These are phyloP conservation scores for Rhexocercosporidium sp. DNA, from an alignment of 2,329 filamentous ascomycete genomes.

Conservation along the genomic window DNA sequence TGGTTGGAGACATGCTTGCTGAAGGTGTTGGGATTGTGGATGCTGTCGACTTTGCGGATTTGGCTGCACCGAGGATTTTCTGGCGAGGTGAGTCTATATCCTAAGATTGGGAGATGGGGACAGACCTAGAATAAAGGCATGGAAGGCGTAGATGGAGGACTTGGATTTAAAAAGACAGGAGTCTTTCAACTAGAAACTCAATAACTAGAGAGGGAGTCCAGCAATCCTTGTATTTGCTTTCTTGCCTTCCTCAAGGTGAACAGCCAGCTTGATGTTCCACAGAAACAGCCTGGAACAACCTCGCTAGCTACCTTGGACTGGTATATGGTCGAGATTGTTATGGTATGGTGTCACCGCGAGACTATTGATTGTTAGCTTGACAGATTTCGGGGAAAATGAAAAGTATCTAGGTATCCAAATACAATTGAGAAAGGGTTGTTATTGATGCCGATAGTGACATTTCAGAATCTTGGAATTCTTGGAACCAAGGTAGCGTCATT, in stretches of 20 bases:
- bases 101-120: neutral
- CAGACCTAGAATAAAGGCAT: conserved; percentile 1
- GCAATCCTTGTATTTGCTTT: neutral
- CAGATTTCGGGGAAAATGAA: neutral
- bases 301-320: neutral
- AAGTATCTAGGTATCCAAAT: neutral
- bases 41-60: neutral
- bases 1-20: conserved; percentile 42
- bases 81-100: neutral
- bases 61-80: conserved; percentile 3
- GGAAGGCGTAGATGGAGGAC: neutral
- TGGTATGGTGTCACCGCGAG: neutral
- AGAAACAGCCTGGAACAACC: neutral
- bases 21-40: neutral
- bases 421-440: too few species aligned
- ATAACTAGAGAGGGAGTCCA: neutral
- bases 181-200: neutral
- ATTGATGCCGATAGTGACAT: neutral
- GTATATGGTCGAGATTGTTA: neutral
- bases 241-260: neutral
- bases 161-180: neutral
- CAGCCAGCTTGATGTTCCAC: neutral
- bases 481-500: neutral
- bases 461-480: neutral
- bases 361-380: neutral